A percentile compares a stretch with the other conserved stretches of the same genome.
Conservation (phyloP, 768 basidiomycete species). For the Termitomyces bulborhizus region DNA sequence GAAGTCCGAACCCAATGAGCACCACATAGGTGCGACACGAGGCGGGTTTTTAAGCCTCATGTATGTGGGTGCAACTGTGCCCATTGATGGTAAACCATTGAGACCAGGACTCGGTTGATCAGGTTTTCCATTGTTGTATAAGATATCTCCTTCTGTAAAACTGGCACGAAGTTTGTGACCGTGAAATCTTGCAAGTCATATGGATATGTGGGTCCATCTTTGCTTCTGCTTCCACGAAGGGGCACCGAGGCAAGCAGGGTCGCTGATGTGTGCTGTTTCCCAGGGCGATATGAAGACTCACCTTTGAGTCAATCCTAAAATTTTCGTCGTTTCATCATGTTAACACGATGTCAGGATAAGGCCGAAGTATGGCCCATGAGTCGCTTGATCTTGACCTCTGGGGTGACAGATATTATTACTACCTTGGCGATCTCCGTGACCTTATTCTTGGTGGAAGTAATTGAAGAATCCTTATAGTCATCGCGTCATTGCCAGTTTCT, state of each 20-base stretch:
- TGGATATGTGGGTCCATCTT: neutral
- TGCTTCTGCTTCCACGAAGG: too few species aligned
- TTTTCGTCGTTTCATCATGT: too few species aligned
- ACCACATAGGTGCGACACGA: slow-evolving; percentile 3
- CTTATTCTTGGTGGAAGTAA: too few species aligned
- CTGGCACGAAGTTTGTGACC: neutral
- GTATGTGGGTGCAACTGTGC: slow-evolving; percentile 7
- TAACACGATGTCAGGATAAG: neutral
- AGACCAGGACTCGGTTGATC: neutral
- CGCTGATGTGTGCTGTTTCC: too few species aligned
- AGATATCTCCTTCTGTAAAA: neutral
- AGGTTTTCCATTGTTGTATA: neutral
- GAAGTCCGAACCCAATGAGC: slow-evolving; percentile 4
- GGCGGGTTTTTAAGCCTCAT: slow-evolving; percentile 1
- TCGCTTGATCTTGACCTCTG: too few species aligned
- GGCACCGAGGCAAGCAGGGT: too few species aligned
- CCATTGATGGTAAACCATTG: slow-evolving; percentile 5
- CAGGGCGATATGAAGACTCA: too few species aligned
- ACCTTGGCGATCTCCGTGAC: too few species aligned
- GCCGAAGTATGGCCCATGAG: neutral
- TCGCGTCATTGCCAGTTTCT: too few species aligned
- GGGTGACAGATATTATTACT: too few species aligned
- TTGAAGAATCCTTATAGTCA: too few species aligned
- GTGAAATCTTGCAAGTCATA: neutral
- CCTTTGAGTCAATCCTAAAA: too few species aligned